Conservation (phyloP, 1,284 basidiomycete species). For the Stereum hirsutum region DNA sequence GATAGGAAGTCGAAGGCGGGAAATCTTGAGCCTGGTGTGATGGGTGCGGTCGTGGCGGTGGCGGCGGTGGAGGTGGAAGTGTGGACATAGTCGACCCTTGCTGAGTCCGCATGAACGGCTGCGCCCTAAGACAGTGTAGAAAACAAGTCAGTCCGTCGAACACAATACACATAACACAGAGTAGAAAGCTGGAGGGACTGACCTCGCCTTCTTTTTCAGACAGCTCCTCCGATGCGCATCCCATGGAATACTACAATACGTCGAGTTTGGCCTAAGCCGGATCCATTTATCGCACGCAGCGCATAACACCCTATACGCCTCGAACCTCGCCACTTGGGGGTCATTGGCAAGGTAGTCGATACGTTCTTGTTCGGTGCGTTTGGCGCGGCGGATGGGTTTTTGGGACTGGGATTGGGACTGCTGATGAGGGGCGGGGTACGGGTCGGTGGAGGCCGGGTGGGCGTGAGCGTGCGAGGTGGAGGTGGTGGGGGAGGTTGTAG, state of each 20-base stretch:
- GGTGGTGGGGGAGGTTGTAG: too few species aligned
- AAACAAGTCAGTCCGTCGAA: too few species aligned
- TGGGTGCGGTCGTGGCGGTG: too few species aligned
- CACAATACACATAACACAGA: constrained; percentile 1
- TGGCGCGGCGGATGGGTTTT: constrained; percentile 63
- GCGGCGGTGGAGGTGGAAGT: constrained; percentile 50
- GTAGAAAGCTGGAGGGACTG: constrained; percentile 1
- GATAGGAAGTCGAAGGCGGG: too few species aligned
- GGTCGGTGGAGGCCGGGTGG: too few species aligned
- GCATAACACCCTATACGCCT: constrained; percentile 70
- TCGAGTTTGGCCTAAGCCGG: constrained; percentile 68
- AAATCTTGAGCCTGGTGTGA: too few species aligned
- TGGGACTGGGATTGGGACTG: too few species aligned
- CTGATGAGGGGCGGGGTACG: too few species aligned
- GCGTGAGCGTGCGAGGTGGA: too few species aligned
- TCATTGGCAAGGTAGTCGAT: constrained; percentile 65
- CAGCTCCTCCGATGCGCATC: constrained; percentile 72
- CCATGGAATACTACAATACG: constrained; percentile 80
- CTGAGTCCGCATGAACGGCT: too few species aligned
- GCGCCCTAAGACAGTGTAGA: too few species aligned
- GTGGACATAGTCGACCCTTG: constrained; percentile 26
- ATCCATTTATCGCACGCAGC: constrained; percentile 77
- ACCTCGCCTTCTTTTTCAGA: constrained; percentile 61
- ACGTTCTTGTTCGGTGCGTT: constrained; percentile 70
- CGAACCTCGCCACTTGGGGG: constrained; percentile 70